A percentile compares a stretch with the other conserved stretches of the same genome.
Conservation (phyloP, 495 filamentous ascomycete species). For the Diplogelasinospora grovesii region DNA sequence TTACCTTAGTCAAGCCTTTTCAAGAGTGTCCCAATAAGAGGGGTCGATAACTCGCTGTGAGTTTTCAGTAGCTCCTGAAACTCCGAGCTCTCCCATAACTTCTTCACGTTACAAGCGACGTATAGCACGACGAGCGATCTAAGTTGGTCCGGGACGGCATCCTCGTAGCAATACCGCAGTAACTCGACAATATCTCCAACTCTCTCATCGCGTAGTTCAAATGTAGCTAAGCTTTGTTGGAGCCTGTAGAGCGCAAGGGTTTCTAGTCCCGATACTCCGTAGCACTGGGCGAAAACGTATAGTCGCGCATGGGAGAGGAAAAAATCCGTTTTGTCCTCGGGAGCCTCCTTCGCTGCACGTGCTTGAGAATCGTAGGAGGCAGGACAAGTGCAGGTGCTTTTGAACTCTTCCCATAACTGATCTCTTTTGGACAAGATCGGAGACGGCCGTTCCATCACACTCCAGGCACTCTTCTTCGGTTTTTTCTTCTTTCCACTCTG, state of each 20-base stretch:
- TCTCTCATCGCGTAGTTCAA: background rate
- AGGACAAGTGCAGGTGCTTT: background rate
- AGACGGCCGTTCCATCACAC: background rate
- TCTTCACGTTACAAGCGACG: conserved; percentile 1
- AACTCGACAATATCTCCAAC: background rate
- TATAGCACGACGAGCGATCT: background rate
- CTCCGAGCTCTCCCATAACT: background rate
- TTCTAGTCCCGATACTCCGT: background rate
- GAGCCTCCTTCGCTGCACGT: background rate
- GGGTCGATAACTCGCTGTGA: no score
- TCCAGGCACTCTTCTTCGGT: background rate
- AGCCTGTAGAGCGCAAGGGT: background rate
- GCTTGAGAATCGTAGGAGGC: background rate
- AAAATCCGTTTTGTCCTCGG: background rate
- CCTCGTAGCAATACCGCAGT: conserved; percentile 1
- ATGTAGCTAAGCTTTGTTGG: background rate
- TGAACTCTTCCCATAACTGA: conserved; percentile 3
- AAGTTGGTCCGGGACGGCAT: background rate
- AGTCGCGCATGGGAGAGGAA: conserved; percentile 1
- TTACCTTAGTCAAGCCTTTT: no score
- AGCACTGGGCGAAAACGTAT: conserved; percentile 6
- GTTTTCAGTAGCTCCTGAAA: conserved; percentile 1
- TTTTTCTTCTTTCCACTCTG: no score
- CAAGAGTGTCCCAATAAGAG: no score
- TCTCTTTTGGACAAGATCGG: background rate